Conservation (phyloP, 2,329 filamentous ascomycete genomes). For the Penicillium olsonii region DNA sequence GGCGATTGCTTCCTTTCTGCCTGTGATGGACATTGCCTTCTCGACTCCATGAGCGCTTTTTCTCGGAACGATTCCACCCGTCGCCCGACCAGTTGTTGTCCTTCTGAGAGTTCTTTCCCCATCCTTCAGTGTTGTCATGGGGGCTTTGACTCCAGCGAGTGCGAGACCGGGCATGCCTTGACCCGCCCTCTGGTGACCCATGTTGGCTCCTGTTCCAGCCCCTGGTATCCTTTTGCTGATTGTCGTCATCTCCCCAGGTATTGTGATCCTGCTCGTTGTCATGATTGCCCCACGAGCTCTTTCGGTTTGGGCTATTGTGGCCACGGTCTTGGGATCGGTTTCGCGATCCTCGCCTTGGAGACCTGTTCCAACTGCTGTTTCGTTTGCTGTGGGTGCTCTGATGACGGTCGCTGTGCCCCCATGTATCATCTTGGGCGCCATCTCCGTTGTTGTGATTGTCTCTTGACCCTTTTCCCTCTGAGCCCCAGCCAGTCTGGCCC, state of each 20-base stretch:
- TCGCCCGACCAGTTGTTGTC: too few relatives aligned
- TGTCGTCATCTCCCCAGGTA: not conserved
- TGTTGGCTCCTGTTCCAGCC: not conserved
- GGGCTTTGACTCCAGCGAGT: too few relatives aligned
- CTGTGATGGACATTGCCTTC: not conserved
- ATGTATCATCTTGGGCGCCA: not conserved
- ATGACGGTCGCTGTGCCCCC: not conserved
- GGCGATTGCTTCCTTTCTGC: not conserved
- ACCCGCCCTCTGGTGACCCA: not conserved
- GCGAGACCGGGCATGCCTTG: too few relatives aligned
- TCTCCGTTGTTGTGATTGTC: not conserved
- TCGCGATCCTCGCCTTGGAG: not conserved
- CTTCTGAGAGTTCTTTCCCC: too few relatives aligned
- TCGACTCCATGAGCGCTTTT: not conserved
- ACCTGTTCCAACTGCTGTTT: not conserved
- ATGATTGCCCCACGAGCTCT: not conserved
- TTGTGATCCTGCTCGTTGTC: not conserved
- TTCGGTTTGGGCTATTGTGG: not conserved
- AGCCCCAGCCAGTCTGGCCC: not conserved
- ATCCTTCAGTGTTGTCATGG: too few relatives aligned
- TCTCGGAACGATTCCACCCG: not conserved
- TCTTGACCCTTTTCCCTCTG: not conserved
- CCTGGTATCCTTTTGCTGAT: not conserved
- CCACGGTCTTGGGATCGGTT: not conserved
- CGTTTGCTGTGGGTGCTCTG: not conserved